These are phyloP conservation scores for Peniophora sp. DNA, from an alignment of 1,284 basidiomycete genomes.

Conservation along the genomic window DNA sequence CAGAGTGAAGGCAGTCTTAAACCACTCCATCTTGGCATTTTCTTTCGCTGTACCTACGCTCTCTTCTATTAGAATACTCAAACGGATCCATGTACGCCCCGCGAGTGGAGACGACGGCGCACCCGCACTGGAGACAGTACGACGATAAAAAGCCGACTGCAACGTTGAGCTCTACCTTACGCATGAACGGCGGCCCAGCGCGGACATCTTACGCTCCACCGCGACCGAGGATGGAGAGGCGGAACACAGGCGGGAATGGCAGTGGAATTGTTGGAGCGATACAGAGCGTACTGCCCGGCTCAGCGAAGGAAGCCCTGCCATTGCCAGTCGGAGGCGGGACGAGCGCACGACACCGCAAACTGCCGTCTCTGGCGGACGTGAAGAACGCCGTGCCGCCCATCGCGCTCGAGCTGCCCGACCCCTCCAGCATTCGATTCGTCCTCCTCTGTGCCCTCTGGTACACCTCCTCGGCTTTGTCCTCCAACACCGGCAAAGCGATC, in stretches of 20 bases:
- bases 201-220: constrained; percentile 5
- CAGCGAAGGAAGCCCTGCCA: neutral
- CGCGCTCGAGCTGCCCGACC: constrained; percentile 14
- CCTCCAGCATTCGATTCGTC: constrained; percentile 38
- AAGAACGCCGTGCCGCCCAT: constrained; percentile 1
- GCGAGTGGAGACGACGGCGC: too few species aligned
- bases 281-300: neutral
- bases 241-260: neutral
- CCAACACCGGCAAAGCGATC: constrained; percentile 86
- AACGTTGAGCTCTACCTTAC: constrained; percentile 10
- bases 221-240: constrained; percentile 1
- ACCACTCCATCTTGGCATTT: too few species aligned
- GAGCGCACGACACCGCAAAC: neutral
- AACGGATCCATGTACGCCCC: too few species aligned
- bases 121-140: constrained; percentile 8
- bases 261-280: neutral
- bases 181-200: constrained; percentile 9
- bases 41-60: too few species aligned
- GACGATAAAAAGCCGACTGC: constrained; percentile 9
- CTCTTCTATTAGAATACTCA: too few species aligned
- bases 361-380: neutral
- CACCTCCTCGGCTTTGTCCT: constrained; percentile 77
- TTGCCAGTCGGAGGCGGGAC: neutral
- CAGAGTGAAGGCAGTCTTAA: too few species aligned
- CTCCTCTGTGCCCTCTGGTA: constrained; percentile 78